Percentiles rank a stretch among this genome's conserved stretches.
These are phyloP conservation scores for Galeopsis tetrahit DNA, from an alignment of 257 asterid genomes.

Conservation along the genomic window DNA sequence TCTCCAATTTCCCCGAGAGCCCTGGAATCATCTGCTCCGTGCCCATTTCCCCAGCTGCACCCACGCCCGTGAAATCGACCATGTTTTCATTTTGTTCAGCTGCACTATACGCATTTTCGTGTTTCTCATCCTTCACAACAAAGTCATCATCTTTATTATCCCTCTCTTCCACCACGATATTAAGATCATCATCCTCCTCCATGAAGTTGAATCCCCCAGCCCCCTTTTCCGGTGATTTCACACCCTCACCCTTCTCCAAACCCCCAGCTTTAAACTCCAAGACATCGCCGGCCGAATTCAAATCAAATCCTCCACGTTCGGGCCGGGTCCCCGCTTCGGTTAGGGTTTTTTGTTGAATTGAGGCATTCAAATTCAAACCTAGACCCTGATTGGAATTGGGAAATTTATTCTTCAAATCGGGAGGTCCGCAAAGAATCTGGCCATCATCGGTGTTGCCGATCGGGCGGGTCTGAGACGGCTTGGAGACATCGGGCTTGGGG, in stretches of 20 bases:
- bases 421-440: conserved; percentile 48
- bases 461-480: conserved; percentile 49
- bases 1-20: conserved; percentile 24
- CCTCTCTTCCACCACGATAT: conserved; percentile 62
- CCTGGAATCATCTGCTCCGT: conserved; percentile 21
- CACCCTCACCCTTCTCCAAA: conserved; percentile 56
- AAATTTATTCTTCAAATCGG: conserved; percentile 40
- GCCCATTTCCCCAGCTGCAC: conserved; percentile 13
- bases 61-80: conserved; percentile 25
- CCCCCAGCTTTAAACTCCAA: conserved; percentile 49
- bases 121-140: conserved; percentile 45
- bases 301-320: conserved; percentile 39
- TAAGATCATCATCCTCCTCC: conserved; percentile 66
- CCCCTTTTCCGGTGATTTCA: conserved; percentile 35
- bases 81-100: conserved; percentile 32
- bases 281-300: conserved; percentile 41
- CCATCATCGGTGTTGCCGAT: conserved; percentile 65
- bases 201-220: conserved; percentile 49
- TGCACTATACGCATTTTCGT: conserved; percentile 26
- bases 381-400: conserved; percentile 34
- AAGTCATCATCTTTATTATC: conserved; percentile 58
- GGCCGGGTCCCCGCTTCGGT: conserved; percentile 17
- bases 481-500: background rate
- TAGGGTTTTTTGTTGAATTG: conserved; percentile 44
- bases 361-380: conserved; percentile 38